Evolutionary conservation across 441 rosid genomes (phyloP).

Genomic region (Arabidopsis hybrid): DNA sequence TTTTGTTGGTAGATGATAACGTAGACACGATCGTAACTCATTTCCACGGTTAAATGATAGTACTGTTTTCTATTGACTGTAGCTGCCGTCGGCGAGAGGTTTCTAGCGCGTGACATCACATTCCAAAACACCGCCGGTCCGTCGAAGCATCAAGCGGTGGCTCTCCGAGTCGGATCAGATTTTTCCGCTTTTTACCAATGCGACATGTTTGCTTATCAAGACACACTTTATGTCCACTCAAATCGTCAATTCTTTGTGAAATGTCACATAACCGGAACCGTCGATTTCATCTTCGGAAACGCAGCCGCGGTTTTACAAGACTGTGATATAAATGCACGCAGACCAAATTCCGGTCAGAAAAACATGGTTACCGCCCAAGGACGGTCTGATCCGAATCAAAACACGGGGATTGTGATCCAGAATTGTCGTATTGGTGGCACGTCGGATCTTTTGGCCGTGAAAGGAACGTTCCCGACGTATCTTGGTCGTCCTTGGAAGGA

Average conservation of each 20-base stretch:
- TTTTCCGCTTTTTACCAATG: constrained; percentile 59
- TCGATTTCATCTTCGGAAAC: constrained; percentile 69
- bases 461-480: constrained; percentile 47
- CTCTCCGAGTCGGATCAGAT: constrained; percentile 71
- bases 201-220: constrained; percentile 66
- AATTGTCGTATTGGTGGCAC: constrained; percentile 65
- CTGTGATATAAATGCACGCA: constrained; percentile 64
- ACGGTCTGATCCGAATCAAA: constrained; percentile 64
- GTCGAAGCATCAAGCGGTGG: constrained; percentile 70
- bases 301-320: constrained; percentile 60
- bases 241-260: constrained; percentile 59
- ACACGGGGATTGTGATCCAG: constrained; percentile 71
- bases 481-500: constrained; percentile 70
- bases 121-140: constrained; percentile 72
- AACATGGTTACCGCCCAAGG: constrained; percentile 76
- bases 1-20: neutral
- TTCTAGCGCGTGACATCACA: constrained; percentile 65
- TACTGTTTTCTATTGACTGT: neutral
- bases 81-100: constrained; percentile 66
- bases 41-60: neutral
- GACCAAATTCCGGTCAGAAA: constrained; percentile 55
- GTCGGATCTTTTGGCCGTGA: constrained; percentile 49
- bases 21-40: neutral
- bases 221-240: constrained; percentile 70
- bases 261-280: constrained; percentile 60